phyloP scores from a whole-genome alignment of 495 filamentous ascomycete genomes.

The Cercophora newfieldiana region DNA sequence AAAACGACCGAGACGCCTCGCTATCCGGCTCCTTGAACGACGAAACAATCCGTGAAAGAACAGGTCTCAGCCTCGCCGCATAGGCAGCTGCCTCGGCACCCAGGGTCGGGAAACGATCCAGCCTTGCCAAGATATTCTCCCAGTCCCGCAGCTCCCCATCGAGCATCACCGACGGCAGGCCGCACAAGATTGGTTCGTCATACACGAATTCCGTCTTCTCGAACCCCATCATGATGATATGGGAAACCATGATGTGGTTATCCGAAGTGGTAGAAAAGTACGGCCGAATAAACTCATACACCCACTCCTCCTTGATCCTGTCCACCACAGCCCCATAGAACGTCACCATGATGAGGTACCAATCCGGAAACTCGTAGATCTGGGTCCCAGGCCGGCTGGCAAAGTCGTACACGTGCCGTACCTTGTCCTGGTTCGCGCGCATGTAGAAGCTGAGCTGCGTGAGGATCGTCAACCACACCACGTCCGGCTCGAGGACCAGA shows the following conservation, averaged over 20 bases:
- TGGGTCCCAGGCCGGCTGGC: not conserved
- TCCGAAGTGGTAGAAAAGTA: not conserved
- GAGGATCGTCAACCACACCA: not conserved
- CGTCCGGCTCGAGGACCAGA: not conserved
- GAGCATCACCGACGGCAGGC: not conserved
- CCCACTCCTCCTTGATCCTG: not conserved
- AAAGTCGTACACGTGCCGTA: not conserved
- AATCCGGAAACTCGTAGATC: not conserved
- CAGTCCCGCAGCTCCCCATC: not conserved
- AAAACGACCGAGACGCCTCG: not conserved
- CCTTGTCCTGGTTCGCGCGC: not conserved
- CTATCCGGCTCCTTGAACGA: not conserved
- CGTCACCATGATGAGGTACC: slow-evolving; percentile 1
- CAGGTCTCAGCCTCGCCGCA: not conserved
- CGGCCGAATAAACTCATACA: not conserved
- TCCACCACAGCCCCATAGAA: not conserved
- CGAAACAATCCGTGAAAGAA: not conserved
- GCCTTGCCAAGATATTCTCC: not conserved
- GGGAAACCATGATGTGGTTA: not conserved
- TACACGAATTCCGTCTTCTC: not conserved
- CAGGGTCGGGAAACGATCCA: not conserved
- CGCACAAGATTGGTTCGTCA: not conserved
- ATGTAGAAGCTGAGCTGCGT: not conserved
- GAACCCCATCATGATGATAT: not conserved
- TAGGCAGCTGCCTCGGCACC: not conserved